These are phyloP conservation scores for Ophioceras dolichostomum DNA, from an alignment of 2,329 filamentous ascomycete genomes.

Conservation along the genomic window DNA sequence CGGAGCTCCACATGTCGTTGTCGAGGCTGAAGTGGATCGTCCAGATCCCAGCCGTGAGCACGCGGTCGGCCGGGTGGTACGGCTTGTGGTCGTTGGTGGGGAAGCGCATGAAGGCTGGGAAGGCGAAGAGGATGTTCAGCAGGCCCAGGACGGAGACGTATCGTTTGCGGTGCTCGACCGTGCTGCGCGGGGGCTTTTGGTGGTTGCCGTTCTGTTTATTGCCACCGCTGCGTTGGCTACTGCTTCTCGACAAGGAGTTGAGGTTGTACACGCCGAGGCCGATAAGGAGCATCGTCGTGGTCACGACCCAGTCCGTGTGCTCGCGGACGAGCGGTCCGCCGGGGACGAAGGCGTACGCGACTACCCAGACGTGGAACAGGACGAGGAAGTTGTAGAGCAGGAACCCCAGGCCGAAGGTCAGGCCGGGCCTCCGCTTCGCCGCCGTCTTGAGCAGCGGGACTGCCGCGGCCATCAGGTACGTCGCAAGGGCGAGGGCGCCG, in stretches of 20 bases:
- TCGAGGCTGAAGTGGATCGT: constrained; percentile 97
- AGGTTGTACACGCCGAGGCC: constrained; percentile 75
- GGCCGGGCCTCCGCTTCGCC: constrained; percentile 61
- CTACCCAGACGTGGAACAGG: constrained; percentile 97
- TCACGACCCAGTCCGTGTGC: constrained; percentile 93
- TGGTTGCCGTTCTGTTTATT: constrained; percentile 16
- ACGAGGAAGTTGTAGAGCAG: constrained; percentile 87
- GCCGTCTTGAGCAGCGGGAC: constrained; percentile 66
- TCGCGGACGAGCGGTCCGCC: constrained; percentile 87
- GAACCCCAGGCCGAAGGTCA: constrained; percentile 80
- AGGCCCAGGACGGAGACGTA: constrained; percentile 48
- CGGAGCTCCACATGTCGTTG: constrained; percentile 98
- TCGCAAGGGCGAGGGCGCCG: constrained; percentile 61
- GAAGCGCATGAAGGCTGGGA: constrained; percentile 79
- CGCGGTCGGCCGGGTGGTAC: constrained; percentile 76
- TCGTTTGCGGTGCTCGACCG: constrained; percentile 35
- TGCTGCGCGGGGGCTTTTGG: constrained; percentile 19
- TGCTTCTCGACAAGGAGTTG: constrained; percentile 33
- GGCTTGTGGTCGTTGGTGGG: constrained; percentile 85
- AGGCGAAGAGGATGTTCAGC: constrained; percentile 69
- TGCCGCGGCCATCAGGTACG: constrained; percentile 72
- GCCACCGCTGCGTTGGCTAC: constrained; percentile 16
- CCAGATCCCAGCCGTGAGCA: constrained; percentile 94
- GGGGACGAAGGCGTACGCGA: constrained; percentile 95
- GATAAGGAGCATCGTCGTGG: constrained; percentile 69